Percentiles rank a stretch among this genome's conserved stretches.
These are phyloP conservation scores for Calocybe gangraenosa DNA, from an alignment of 768 basidiomycete species.

Conservation along the genomic window DNA sequence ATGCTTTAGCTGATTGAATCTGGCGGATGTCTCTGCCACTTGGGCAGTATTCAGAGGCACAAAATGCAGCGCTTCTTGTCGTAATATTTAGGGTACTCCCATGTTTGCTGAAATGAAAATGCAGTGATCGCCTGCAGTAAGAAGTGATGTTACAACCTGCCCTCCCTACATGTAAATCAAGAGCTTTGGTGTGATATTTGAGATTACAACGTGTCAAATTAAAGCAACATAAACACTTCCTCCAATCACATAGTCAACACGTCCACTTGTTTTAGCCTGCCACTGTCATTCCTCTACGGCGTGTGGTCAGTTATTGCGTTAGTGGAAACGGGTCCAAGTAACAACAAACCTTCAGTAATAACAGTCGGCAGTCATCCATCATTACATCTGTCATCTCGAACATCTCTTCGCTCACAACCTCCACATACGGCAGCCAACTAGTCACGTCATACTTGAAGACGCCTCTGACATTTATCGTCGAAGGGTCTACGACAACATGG, in stretches of 20 bases:
- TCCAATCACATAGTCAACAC: background rate
- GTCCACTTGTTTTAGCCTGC: background rate
- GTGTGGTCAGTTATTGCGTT: background rate
- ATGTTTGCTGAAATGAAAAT: no score
- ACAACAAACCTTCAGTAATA: slow-evolving; percentile 41
- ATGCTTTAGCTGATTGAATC: no score
- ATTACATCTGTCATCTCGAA: slow-evolving; percentile 53
- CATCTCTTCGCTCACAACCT: slow-evolving; percentile 42
- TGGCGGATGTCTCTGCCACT: no score
- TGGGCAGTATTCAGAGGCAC: no score
- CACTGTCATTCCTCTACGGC: background rate
- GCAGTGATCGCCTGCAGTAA: no score
- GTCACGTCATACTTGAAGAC: slow-evolving; percentile 45
- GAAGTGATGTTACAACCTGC: no score
- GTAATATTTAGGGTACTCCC: no score
- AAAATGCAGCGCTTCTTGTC: no score
- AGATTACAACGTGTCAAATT: no score
- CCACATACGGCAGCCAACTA: slow-evolving; percentile 46
- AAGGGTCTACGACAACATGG: slow-evolving; percentile 36
- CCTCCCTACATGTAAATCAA: no score
- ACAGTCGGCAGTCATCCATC: slow-evolving; percentile 50
- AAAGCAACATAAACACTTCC: background rate
- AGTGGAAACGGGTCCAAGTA: background rate
- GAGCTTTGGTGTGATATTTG: no score
- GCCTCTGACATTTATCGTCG: slow-evolving; percentile 36